Conservation (phyloP, 106 monocot genomes). For the Alisma plantagoaquatica region DNA sequence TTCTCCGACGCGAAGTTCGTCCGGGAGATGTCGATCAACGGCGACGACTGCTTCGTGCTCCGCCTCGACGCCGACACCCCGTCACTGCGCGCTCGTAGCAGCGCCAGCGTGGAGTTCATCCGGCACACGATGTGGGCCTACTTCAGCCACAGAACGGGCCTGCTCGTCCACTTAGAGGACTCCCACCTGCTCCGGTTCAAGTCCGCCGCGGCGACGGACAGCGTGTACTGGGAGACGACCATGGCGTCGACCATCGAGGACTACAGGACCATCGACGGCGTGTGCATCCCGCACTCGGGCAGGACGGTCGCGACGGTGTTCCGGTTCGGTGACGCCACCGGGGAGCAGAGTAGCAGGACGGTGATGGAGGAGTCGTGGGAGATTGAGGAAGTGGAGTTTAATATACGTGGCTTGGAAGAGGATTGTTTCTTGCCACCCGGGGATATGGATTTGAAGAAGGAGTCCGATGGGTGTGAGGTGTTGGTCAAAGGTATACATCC, state of each 20-base stretch:
- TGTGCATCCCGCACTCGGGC: conserved; percentile 56
- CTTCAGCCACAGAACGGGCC: conserved; percentile 79
- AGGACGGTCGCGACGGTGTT: conserved; percentile 37
- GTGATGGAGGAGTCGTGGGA: conserved; percentile 76
- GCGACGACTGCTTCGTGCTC: conserved; percentile 65
- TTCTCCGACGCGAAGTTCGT: conserved; percentile 52
- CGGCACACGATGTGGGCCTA: conserved; percentile 76
- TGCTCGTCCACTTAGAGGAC: conserved; percentile 63
- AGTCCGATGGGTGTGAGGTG: conserved; percentile 2
- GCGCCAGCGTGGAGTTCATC: conserved; percentile 51
- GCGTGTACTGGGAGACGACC: conserved; percentile 17
- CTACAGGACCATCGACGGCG: conserved; percentile 49
- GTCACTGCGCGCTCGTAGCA: conserved; percentile 44
- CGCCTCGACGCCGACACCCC: conserved; percentile 43
- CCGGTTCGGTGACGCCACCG: conserved; percentile 34
- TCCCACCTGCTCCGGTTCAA: conserved; percentile 53
- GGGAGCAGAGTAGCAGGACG: conserved; percentile 31
- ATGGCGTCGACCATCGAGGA: conserved; percentile 34
- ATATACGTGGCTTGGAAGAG: conserved; percentile 41
- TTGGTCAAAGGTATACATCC: too few species aligned
- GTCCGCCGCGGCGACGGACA: conserved; percentile 8
- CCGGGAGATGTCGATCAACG: conserved; percentile 58
- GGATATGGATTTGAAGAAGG: conserved; percentile 32
- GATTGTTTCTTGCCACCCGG: conserved; percentile 71
- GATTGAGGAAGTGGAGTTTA: conserved; percentile 77